These are phyloP conservation scores for Berkeleyomyces rouxiae DNA, from an alignment of 2,329 filamentous ascomycete genomes.

Conservation along the genomic window DNA sequence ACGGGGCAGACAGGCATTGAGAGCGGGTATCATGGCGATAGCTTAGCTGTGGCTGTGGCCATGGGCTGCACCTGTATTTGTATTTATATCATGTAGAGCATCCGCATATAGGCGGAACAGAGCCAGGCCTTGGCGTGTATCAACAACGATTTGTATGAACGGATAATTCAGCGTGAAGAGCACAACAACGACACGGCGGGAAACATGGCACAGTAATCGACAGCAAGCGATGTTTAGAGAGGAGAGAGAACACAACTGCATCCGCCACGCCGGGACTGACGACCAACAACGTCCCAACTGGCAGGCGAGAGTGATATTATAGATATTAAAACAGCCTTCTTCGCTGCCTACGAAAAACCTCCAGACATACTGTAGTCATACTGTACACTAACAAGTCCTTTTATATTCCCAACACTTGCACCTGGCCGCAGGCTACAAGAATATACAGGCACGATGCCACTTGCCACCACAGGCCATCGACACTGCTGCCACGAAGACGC, in stretches of 20 bases:
- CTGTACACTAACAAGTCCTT: too few species aligned
- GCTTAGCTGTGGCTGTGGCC: not conserved
- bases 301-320: not conserved
- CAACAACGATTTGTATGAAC: conserved; percentile 4
- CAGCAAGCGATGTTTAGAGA: not conserved
- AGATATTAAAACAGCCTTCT: not conserved
- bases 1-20: not conserved
- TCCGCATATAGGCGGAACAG: conserved; percentile 1
- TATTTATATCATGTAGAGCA: conserved; percentile 13
- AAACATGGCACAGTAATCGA: too few species aligned
- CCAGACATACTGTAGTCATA: too few species aligned
- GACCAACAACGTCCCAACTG: not conserved
- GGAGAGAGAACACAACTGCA: not conserved
- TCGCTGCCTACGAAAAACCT: too few species aligned
- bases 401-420: too few species aligned
- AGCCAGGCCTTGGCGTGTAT: conserved; percentile 11
- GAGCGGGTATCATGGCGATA: not conserved
- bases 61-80: conserved; percentile 7
- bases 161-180: not conserved
- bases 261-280: not conserved
- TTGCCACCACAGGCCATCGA: not conserved
- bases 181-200: too few species aligned
- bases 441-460: too few species aligned
- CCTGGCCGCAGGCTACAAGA: too few species aligned
- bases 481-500: not conserved